These are phyloP conservation scores for Solanum rostratum DNA, from an alignment of 257 asterid genomes.

Conservation along the genomic window DNA sequence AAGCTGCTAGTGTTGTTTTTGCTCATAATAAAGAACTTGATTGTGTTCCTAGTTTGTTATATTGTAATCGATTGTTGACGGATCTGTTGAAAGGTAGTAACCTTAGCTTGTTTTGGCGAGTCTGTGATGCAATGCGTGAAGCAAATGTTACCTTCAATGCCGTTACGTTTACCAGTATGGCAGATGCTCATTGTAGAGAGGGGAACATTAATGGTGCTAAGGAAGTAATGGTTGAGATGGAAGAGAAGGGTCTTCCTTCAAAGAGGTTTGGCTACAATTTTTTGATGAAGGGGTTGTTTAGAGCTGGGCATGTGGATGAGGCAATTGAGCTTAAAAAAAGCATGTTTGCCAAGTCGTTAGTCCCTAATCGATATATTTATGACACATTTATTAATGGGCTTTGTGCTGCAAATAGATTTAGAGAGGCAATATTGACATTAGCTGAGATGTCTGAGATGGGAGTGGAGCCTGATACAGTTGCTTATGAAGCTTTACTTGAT, in stretches of 20 bases:
- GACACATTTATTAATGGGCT: constrained; percentile 4
- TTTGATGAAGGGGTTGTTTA: constrained; percentile 7
- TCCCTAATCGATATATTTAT: constrained; percentile 2
- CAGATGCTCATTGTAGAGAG: constrained; percentile 3
- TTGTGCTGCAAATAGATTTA: constrained; percentile 2
- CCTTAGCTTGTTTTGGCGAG: constrained; percentile 11
- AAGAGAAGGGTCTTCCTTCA: background rate
- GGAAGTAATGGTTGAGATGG: constrained; percentile 7
- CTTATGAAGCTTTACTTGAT: background rate
- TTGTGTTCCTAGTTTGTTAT: background rate
- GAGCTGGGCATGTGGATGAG: constrained; percentile 3
- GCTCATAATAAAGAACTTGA: background rate
- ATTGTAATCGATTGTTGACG: background rate
- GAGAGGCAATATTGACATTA: constrained; percentile 5
- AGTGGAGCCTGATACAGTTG: constrained; percentile 2
- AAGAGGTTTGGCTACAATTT: background rate
- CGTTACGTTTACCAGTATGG: background rate
- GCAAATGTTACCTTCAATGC: background rate
- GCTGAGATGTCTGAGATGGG: constrained; percentile 11
- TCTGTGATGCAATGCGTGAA: constrained; percentile 1
- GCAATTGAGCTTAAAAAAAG: constrained; percentile 7
- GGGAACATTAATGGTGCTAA: constrained; percentile 4
- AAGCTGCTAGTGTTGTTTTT: constrained; percentile 4
- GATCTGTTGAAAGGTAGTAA: constrained; percentile 1
- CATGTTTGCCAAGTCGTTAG: constrained; percentile 3